phyloP scores from a whole-genome alignment of 768 basidiomycete genomes.

The Chalciporus piperatus region DNA sequence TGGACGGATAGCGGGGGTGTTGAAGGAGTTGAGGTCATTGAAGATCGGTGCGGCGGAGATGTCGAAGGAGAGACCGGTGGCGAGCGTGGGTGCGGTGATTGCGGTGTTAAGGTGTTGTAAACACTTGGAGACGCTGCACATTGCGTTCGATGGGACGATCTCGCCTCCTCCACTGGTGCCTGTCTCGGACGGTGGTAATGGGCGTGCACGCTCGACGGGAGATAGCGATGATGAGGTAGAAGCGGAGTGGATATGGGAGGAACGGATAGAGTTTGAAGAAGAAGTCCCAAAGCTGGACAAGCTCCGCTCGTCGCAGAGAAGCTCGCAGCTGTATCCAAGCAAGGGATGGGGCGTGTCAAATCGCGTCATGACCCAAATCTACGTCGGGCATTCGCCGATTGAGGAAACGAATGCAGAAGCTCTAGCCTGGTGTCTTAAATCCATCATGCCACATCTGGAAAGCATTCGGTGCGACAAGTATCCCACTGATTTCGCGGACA shows the following conservation, averaged over 20 bases:
- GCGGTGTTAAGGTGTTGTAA: slow-evolving; percentile 20
- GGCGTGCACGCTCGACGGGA: not conserved
- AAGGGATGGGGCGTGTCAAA: slow-evolving; percentile 22
- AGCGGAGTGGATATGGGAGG: not conserved
- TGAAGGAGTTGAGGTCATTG: slow-evolving; percentile 6
- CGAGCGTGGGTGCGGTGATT: slow-evolving; percentile 19
- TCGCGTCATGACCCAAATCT: slow-evolving; percentile 11
- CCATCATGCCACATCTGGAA: slow-evolving; percentile 24
- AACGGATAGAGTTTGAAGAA: not conserved
- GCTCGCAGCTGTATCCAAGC: not conserved
- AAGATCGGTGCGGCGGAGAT: slow-evolving; percentile 21
- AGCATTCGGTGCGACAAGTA: slow-evolving; percentile 14
- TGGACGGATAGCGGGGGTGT: slow-evolving; percentile 6
- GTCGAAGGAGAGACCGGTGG: slow-evolving; percentile 14
- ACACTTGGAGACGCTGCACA: slow-evolving; percentile 15
- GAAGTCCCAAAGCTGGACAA: no score
- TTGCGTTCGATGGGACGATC: slow-evolving; percentile 22
- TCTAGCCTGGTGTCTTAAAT: slow-evolving; percentile 15
- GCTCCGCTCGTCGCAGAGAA: not conserved
- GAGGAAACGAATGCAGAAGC: slow-evolving; percentile 9
- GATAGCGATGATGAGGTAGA: not conserved
- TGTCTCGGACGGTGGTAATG: no score
- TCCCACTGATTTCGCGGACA: slow-evolving; percentile 4
- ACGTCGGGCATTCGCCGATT: slow-evolving; percentile 24
- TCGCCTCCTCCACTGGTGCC: no score